Conservation (phyloP, 768 basidiomycete species). For the Lactarius vividus region DNA sequence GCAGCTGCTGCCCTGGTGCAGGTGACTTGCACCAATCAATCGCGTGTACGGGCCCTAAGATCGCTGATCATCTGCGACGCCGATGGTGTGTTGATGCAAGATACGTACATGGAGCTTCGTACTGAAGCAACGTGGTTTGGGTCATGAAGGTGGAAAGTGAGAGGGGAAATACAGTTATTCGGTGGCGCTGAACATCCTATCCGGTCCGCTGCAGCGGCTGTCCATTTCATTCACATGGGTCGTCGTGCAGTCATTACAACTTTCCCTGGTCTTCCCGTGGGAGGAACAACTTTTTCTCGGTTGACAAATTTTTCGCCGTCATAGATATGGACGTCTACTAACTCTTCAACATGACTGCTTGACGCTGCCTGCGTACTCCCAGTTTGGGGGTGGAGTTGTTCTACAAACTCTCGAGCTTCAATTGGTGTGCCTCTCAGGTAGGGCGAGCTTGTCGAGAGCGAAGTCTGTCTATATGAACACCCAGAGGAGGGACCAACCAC, state of each 20-base stretch:
- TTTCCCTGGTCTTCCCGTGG: too few relatives aligned
- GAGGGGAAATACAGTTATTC: neutral
- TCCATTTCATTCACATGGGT: too few relatives aligned
- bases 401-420: neutral
- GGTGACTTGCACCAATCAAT: conserved; percentile 87
- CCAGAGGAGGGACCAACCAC: too few relatives aligned
- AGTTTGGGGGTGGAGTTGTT: neutral
- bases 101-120: conserved; percentile 80
- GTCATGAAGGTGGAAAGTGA: conserved; percentile 44
- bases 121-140: conserved; percentile 71
- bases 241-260: too few relatives aligned
- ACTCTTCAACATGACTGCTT: too few relatives aligned
- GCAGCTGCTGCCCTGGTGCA: conserved; percentile 66
- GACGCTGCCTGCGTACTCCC: too few relatives aligned
- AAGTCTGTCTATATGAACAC: too few relatives aligned
- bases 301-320: neutral
- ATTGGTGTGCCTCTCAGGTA: neutral
- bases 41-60: conserved; percentile 73
- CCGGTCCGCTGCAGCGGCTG: neutral
- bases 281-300: too few relatives aligned
- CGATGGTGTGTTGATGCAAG: neutral
- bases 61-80: conserved; percentile 12
- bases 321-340: neutral
- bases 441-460: neutral
- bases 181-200: neutral